Evolutionary conservation across 108 stramenopile species (phyloP).

Genomic region (Cyclotella cryptica): DNA sequence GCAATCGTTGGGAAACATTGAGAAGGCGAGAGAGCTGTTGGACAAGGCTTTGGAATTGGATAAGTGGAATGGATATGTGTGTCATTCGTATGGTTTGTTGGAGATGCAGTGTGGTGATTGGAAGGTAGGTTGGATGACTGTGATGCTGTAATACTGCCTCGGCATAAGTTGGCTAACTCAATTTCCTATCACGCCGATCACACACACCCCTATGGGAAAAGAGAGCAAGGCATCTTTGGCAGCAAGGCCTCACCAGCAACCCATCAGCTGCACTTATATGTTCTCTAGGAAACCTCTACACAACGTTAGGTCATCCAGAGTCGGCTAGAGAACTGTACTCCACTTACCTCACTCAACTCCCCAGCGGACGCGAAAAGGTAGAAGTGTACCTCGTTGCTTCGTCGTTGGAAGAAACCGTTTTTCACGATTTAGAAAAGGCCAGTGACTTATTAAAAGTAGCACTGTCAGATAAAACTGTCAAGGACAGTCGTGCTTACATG

Average conservation of each 20-base stretch:
- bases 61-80: conserved; percentile 77
- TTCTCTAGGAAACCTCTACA: conserved; percentile 70
- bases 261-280: conserved; percentile 85
- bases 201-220: background rate
- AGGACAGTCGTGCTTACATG: conserved; percentile 71
- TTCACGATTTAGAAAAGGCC: conserved; percentile 58
- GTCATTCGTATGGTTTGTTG: conserved; percentile 80
- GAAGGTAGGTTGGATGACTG: background rate
- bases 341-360: conserved; percentile 39
- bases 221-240: conserved; percentile 61
- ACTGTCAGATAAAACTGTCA: conserved; percentile 31
- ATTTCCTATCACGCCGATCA: background rate
- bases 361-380: conserved; percentile 62
- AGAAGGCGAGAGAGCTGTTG: conserved; percentile 63
- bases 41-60: conserved; percentile 71
- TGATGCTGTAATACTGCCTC: background rate
- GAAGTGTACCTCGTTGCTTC: conserved; percentile 81
- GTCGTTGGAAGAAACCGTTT: conserved; percentile 81
- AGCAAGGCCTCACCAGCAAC: conserved; percentile 51
- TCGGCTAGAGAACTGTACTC: conserved; percentile 65
- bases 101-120: conserved; percentile 46
- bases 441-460: conserved; percentile 61
- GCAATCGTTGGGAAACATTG: conserved; percentile 54
- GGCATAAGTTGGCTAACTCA: background rate
- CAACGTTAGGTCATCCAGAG: conserved; percentile 33